A percentile compares a stretch with the other conserved stretches of the same genome.
phyloP scores from a whole-genome alignment of 169 alveolate genomes.

The Eimeria tenella region DNA sequence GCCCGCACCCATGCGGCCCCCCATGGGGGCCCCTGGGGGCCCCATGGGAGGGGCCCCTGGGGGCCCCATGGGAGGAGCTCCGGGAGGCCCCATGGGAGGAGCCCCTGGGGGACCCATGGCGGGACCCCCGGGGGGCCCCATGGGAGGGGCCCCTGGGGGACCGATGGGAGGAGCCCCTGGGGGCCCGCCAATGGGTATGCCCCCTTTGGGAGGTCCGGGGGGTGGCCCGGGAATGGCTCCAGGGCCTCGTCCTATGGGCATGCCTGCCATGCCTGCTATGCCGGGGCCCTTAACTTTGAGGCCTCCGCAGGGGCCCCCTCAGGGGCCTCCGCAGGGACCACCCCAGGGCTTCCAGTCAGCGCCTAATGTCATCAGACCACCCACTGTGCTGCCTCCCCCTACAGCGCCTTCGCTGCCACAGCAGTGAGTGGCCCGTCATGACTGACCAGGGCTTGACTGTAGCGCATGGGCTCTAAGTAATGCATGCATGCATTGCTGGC shows the following conservation, averaged over 20 bases:
- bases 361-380: slow-evolving; percentile 7
- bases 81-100: neutral
- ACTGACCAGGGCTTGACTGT: neutral
- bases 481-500: too few relatives aligned
- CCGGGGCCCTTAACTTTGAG: neutral
- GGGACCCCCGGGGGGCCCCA: slow-evolving; percentile 23
- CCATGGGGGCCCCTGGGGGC: slow-evolving; percentile 23
- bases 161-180: slow-evolving; percentile 27
- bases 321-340: slow-evolving; percentile 1
- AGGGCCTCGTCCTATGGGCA: slow-evolving; percentile 36
- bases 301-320: slow-evolving; percentile 5
- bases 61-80: slow-evolving; percentile 6
- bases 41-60: slow-evolving; percentile 27
- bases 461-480: too few relatives aligned
- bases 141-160: slow-evolving; percentile 7
- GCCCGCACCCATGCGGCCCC: slow-evolving; percentile 55
- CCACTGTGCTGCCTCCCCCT: slow-evolving; percentile 45
- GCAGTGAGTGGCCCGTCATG: neutral
- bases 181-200: slow-evolving; percentile 23
- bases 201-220: slow-evolving; percentile 41
- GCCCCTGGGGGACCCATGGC: slow-evolving; percentile 26
- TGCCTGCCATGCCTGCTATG: slow-evolving; percentile 9
- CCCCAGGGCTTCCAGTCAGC: slow-evolving; percentile 17
- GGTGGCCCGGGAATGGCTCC: slow-evolving; percentile 50
- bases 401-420: slow-evolving; percentile 17